Evolutionary conservation across 1,139 yeast species (phyloP).

Genomic region (Candida sojae): DNA sequence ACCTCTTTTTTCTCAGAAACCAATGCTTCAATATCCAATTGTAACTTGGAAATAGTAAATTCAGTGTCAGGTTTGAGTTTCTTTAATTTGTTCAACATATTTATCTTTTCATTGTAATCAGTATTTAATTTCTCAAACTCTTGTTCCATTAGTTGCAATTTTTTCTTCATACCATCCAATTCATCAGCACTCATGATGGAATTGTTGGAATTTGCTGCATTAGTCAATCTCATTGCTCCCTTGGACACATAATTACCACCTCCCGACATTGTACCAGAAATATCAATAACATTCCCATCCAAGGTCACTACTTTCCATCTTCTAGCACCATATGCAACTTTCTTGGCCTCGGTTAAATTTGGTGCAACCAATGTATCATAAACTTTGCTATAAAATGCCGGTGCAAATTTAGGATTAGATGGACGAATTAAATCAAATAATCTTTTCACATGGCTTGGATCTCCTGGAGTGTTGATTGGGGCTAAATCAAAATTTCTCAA

Average conservation of each 20-base stretch:
- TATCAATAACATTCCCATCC: slow-evolving; percentile 90
- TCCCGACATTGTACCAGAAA: slow-evolving; percentile 97
- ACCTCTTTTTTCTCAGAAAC: slow-evolving; percentile 49
- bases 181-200: slow-evolving; percentile 52
- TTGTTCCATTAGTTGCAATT: slow-evolving; percentile 56
- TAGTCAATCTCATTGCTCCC: slow-evolving; percentile 63
- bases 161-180: slow-evolving; percentile 54
- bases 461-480: slow-evolving; percentile 62
- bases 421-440: slow-evolving; percentile 81
- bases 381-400: slow-evolving; percentile 88
- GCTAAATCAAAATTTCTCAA: slow-evolving; percentile 62
- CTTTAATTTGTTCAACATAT: slow-evolving; percentile 55
- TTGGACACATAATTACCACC: slow-evolving; percentile 75
- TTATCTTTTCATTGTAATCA: slow-evolving; percentile 61
- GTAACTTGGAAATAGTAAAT: slow-evolving; percentile 55
- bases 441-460: slow-evolving; percentile 76
- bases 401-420: slow-evolving; percentile 64
- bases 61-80: slow-evolving; percentile 76
- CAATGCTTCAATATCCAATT: slow-evolving; percentile 67
- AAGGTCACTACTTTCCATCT: slow-evolving; percentile 89
- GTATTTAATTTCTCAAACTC: slow-evolving; percentile 53
- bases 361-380: slow-evolving; percentile 86
- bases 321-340: slow-evolving; percentile 81
- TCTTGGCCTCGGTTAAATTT: slow-evolving; percentile 76
- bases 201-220: slow-evolving; percentile 28